Evolutionary conservation across 345 rosid species (phyloP).

Genomic region (Citrus reticulata): DNA sequence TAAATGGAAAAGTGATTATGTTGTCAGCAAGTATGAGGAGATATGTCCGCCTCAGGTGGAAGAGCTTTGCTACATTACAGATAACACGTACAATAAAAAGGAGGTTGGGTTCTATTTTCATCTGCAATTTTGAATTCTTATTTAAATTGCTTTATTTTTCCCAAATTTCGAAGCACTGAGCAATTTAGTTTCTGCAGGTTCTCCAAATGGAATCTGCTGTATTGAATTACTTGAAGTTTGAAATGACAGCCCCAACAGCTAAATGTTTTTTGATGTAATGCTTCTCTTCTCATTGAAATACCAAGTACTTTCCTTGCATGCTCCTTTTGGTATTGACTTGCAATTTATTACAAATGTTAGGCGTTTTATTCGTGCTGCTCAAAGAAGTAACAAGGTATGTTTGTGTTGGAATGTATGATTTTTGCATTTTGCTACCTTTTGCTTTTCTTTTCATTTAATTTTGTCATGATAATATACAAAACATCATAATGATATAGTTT

Average conservation of each 20-base stretch:
- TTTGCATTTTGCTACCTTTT: not conserved
- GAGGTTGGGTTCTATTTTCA: slow-evolving; percentile 44
- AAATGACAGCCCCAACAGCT: slow-evolving; percentile 83
- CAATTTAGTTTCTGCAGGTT: slow-evolving; percentile 39
- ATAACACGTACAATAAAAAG: slow-evolving; percentile 71
- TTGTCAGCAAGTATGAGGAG: slow-evolving; percentile 83
- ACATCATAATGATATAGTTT: not conserved
- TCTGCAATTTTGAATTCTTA: not conserved
- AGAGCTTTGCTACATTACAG: slow-evolving; percentile 89
- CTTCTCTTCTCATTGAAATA: not conserved
- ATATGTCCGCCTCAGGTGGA: slow-evolving; percentile 85
- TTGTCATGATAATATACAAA: not conserved
- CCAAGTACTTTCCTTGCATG: not conserved
- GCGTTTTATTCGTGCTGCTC: slow-evolving; percentile 23
- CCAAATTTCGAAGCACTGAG: not conserved
- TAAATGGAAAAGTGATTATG: not conserved
- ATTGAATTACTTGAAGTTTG: slow-evolving; percentile 80
- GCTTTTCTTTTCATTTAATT: not conserved
- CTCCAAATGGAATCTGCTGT: slow-evolving; percentile 87
- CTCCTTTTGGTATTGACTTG: not conserved
- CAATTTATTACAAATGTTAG: slow-evolving; percentile 13
- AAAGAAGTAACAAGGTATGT: slow-evolving; percentile 21
- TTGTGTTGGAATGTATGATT: not conserved
- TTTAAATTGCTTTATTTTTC: not conserved
- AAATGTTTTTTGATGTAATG: slow-evolving; percentile 78